Percentiles rank a stretch among this genome's conserved stretches.
These are phyloP conservation scores for Ophiostoma sp. DNA, from an alignment of 2,329 filamentous ascomycete species.

Conservation along the genomic window DNA sequence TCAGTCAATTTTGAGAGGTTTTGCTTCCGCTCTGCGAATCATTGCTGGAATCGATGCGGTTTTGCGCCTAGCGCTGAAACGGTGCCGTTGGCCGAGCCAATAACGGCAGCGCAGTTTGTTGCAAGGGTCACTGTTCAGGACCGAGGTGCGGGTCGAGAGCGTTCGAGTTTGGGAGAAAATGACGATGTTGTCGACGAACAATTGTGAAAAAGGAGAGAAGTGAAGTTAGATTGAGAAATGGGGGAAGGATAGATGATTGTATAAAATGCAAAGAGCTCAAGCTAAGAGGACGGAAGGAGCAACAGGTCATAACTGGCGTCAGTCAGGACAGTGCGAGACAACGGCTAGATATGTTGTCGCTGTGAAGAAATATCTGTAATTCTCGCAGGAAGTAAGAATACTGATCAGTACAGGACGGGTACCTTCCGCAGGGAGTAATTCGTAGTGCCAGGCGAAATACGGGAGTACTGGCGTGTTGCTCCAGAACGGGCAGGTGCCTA, in stretches of 20 bases:
- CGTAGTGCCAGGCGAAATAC: background rate
- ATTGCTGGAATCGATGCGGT: background rate
- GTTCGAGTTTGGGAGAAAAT: background rate
- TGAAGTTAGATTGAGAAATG: background rate
- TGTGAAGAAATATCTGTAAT: background rate
- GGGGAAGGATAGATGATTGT: background rate
- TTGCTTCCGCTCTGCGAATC: background rate
- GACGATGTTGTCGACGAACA: background rate
- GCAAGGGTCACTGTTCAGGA: background rate
- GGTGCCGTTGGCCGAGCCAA: slow-evolving; percentile 12
- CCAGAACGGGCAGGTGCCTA: slow-evolving; percentile 20
- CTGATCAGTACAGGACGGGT: background rate
- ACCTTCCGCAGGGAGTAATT: background rate
- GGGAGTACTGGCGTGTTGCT: too few relatives aligned
- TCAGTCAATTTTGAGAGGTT: background rate
- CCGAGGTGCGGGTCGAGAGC: slow-evolving; percentile 1
- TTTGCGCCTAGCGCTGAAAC: slow-evolving; percentile 18
- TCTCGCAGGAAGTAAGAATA: background rate
- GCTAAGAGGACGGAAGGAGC: background rate
- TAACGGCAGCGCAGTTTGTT: slow-evolving; percentile 13
- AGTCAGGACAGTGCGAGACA: background rate
- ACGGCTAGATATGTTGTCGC: background rate
- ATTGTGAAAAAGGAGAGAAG: too few relatives aligned
- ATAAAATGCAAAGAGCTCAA: background rate
- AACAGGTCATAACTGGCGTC: too few relatives aligned